Conservation (phyloP, 163 green algal genomes). For the Scenedesmus sp. region DNA sequence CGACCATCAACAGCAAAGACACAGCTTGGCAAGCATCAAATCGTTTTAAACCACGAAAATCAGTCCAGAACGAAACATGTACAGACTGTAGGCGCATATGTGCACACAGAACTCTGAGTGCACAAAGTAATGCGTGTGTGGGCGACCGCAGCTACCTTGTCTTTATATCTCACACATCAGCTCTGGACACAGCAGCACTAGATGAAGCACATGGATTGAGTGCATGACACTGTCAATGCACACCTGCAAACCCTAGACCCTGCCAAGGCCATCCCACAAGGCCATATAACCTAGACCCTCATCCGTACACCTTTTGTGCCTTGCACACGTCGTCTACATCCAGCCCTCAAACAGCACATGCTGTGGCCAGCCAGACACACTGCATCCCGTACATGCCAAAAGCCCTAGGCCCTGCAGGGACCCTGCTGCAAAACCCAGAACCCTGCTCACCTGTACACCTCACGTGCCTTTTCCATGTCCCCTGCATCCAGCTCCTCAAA, state of each 20-base stretch:
- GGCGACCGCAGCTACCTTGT: no score
- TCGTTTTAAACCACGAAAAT: slow-evolving; percentile 87
- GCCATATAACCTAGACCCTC: background rate
- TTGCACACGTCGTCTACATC: slow-evolving; percentile 86
- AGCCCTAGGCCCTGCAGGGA: no score
- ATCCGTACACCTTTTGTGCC: slow-evolving; percentile 96
- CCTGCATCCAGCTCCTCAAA: slow-evolving; percentile 97
- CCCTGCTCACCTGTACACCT: slow-evolving; percentile 93
- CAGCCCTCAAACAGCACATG: slow-evolving; percentile 97
- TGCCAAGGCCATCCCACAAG: background rate
- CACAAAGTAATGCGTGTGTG: no score
- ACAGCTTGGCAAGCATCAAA: slow-evolving; percentile 95
- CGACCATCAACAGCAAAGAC: slow-evolving; percentile 65
- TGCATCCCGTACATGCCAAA: no score
- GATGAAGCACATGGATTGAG: no score
- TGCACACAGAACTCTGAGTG: no score
- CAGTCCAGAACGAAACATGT: background rate
- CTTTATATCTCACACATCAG: no score
- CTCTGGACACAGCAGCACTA: no score
- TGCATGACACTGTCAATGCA: no score
- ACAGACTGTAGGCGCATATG: background rate
- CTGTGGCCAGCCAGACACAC: slow-evolving; percentile 58
- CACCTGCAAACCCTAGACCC: no score
- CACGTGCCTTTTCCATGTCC: slow-evolving; percentile 87
- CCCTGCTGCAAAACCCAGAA: background rate